Conservation (phyloP, 495 filamentous ascomycete species). For the Apodospora peruviana region DNA sequence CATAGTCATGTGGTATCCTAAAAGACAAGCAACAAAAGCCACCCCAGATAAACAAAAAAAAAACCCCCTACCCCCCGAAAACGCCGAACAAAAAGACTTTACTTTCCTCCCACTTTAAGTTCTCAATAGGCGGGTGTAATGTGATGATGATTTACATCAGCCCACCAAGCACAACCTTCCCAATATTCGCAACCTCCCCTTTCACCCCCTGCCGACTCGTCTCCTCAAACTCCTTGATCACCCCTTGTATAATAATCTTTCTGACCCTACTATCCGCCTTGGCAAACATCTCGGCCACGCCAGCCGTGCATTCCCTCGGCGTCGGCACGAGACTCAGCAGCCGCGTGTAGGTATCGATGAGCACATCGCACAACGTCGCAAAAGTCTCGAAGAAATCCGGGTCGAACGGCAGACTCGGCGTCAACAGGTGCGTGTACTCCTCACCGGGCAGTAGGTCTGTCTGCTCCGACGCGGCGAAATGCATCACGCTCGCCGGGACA, state of each 20-base stretch:
- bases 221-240: constrained; percentile 92
- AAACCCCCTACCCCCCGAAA: too few species aligned
- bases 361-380: constrained; percentile 90
- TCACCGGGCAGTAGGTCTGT: constrained; percentile 58
- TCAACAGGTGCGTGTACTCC: constrained; percentile 82
- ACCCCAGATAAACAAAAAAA: too few species aligned
- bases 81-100: too few species aligned
- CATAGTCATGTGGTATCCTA: too few species aligned
- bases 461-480: constrained; percentile 38
- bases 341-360: constrained; percentile 86
- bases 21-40: too few species aligned
- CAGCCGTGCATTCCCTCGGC: constrained; percentile 54
- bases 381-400: constrained; percentile 97
- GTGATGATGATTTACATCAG: constrained; percentile 70
- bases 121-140: too few species aligned
- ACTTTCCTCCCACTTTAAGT: too few species aligned
- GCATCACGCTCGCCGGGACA: constrained; percentile 34
- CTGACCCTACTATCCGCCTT: constrained; percentile 82
- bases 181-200: constrained; percentile 74
- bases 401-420: constrained; percentile 90
- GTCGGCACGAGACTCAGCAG: constrained; percentile 66
- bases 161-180: constrained; percentile 84
- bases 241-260: constrained; percentile 78
- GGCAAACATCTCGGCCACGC: constrained; percentile 73
- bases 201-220: constrained; percentile 66